Conservation (phyloP, 2,329 filamentous ascomycete species). For the Cryphonectria radicalis region DNA sequence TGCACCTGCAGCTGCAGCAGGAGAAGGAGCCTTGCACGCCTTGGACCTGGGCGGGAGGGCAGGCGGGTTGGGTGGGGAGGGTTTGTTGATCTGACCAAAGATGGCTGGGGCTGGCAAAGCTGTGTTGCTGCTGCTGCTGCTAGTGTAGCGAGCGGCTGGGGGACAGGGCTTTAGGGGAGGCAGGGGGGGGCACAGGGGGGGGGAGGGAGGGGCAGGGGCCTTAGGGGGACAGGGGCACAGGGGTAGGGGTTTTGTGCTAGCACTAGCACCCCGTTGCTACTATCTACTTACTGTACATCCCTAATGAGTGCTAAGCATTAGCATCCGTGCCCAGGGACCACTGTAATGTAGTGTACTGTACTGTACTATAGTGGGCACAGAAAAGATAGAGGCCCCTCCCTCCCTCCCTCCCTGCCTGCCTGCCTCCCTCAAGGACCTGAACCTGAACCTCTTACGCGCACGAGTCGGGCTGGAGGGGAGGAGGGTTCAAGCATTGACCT, state of each 20-base stretch:
- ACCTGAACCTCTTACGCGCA: not conserved
- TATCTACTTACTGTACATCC: not conserved
- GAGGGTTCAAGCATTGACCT: not conserved
- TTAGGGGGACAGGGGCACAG: too few relatives aligned
- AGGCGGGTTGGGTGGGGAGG: not conserved
- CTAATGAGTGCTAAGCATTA: too few relatives aligned
- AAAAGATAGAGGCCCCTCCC: too few relatives aligned
- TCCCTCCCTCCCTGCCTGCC: not conserved
- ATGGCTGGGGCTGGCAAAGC: slow-evolving; percentile 2
- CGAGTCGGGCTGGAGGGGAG: not conserved
- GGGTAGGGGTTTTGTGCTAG: not conserved
- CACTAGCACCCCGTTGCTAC: not conserved
- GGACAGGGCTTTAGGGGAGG: not conserved
- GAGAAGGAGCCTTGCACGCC: not conserved
- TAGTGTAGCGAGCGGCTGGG: not conserved
- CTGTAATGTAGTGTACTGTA: too few relatives aligned
- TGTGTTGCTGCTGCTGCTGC: slow-evolving; percentile 6
- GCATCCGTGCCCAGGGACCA: too few relatives aligned
- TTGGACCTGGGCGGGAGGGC: not conserved
- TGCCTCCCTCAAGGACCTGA: not conserved
- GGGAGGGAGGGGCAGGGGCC: too few relatives aligned
- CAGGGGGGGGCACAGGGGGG: too few relatives aligned
- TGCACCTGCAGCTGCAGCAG: not conserved
- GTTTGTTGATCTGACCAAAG: slow-evolving; percentile 1
- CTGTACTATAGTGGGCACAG: too few relatives aligned